Base-by-base conservation (phyloP, 306 rosid species). In the Abrus precatorius region DNA sequence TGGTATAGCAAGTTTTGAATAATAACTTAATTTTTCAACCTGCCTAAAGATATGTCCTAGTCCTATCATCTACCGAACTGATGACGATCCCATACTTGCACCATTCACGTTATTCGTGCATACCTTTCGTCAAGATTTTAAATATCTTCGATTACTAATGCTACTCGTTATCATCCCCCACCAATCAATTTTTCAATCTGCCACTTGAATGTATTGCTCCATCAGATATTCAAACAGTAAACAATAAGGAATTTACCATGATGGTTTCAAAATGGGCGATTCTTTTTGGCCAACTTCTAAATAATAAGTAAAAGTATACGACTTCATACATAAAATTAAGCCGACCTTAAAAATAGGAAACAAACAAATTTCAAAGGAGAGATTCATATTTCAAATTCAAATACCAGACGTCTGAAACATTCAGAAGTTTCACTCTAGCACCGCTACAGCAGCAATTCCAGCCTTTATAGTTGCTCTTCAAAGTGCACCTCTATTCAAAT, bases 1-100 rank as follows among this genome's bases (percentile, higher is more conserved):
- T 69, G 40, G 55, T 69, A 13, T 29, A 14, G 72, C 64, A 70
- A 50, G 9, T 45, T 79, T 44, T 50, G 36, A n/a, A 55, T 55
- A 76, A 67, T 38, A 14, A 34, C 8, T 13, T 34, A 50, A 14
- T 1, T 32, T 53, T 9, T 40, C 57, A 29, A 40, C 59, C 48
- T 49, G 64, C 59, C 65, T 6, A 53, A 38, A 33, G 30, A 43
- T 54, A 14, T 40, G 45, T 30, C 75, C 55, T 20, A n/a, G 3
- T 49, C 5, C 27, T 2, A 27, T 48, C 48, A 38, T 20, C 20
- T 20, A 20, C 20, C 20, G 20, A 20, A 20, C 20, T 20, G 34
- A 28, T 27, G 14, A 34, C 5, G 43, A 77, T 55, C 69, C 49
- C 48, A 32, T 43, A 9, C 34, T 52, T 36, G 70, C 82, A 28